Percentiles rank a stretch among this genome's conserved stretches.
These are phyloP conservation scores for Aristolochia contorta DNA, from an alignment of 164 flowering plant genomes.

Conservation along the genomic window DNA sequence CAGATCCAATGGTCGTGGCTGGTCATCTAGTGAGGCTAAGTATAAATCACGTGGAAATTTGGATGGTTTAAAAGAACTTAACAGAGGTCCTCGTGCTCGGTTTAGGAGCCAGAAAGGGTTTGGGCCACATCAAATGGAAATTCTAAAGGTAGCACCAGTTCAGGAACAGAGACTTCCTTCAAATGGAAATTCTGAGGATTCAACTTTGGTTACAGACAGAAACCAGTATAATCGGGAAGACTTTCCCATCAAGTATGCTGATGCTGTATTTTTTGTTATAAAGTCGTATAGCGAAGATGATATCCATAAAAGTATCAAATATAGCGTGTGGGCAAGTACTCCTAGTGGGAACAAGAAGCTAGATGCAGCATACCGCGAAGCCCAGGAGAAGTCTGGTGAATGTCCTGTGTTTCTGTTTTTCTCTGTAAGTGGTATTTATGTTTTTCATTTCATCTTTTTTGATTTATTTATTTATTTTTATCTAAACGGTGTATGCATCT, in stretches of 20 bases:
- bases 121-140: constrained; percentile 20
- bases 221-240: constrained; percentile 61
- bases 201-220: constrained; percentile 22
- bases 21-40: constrained; percentile 50
- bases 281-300: constrained; percentile 97
- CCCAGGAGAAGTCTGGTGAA: constrained; percentile 50
- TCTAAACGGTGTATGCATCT: neutral
- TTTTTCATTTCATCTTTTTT: neutral
- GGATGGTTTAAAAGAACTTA: constrained; percentile 81
- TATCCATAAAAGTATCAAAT: constrained; percentile 84
- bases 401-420: constrained; percentile 74
- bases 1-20: constrained; percentile 40
- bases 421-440: constrained; percentile 42
- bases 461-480: no score
- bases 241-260: constrained; percentile 50
- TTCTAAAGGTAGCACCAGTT: constrained; percentile 30
- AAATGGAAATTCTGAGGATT: constrained; percentile 23
- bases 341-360: constrained; percentile 86
- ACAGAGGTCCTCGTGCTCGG: constrained; percentile 76
- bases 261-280: constrained; percentile 73
- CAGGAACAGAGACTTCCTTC: constrained; percentile 39
- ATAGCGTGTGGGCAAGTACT: constrained; percentile 87
- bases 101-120: constrained; percentile 44
- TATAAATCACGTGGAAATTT: constrained; percentile 52
- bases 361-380: constrained; percentile 62